phyloP scores from a whole-genome alignment of 2,329 filamentous ascomycete species.

The Volutella citrinella region DNA sequence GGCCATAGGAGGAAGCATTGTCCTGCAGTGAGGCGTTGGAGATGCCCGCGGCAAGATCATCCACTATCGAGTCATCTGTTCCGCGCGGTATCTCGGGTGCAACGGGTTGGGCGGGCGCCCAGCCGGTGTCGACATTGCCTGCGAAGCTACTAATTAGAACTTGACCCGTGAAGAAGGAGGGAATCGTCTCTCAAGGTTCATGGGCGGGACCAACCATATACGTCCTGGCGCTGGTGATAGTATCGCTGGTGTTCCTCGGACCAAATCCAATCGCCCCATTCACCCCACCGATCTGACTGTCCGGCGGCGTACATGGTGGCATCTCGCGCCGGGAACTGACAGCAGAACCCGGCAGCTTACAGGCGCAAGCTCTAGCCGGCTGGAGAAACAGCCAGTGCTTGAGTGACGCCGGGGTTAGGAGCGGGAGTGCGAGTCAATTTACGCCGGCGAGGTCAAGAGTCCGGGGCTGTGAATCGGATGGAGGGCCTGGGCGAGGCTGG shows the following conservation, averaged over 20 bases:
- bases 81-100: too few relatives aligned
- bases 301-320: slow-evolving; percentile 25
- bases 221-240: slow-evolving; percentile 27
- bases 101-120: too few relatives aligned
- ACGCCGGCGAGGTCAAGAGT: too few relatives aligned
- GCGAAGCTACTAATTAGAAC: slow-evolving; percentile 7
- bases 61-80: too few relatives aligned
- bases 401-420: too few relatives aligned
- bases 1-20: neutral
- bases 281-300: slow-evolving; percentile 18
- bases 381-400: too few relatives aligned
- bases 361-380: too few relatives aligned
- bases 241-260: slow-evolving; percentile 21
- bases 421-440: too few relatives aligned
- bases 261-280: slow-evolving; percentile 29
- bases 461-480: too few relatives aligned
- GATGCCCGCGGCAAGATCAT: too few relatives aligned
- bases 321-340: slow-evolving; percentile 21
- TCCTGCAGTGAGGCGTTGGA: too few relatives aligned
- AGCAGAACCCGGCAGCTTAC: slow-evolving; percentile 8
- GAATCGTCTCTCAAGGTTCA: neutral
- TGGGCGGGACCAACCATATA: slow-evolving; percentile 23
- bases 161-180: neutral
- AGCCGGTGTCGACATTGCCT: slow-evolving; percentile 26
- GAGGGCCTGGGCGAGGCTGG: too few relatives aligned